Evolutionary conservation across 192 early-diverging fungal genomes (phyloP).

Genomic region (Backusella mclennaniae): DNA sequence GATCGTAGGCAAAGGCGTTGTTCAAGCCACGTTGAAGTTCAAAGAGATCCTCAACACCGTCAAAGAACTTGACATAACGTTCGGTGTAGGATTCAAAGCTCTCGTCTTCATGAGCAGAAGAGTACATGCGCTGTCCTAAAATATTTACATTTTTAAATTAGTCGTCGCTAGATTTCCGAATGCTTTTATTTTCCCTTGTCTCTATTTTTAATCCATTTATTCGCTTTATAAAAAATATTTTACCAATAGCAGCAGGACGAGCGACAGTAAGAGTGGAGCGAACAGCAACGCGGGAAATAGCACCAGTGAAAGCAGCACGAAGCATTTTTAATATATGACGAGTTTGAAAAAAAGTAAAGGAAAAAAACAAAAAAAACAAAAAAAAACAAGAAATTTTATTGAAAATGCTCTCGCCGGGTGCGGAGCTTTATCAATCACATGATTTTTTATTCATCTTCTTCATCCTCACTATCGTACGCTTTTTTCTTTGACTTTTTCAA

Average conservation of each 20-base stretch:
- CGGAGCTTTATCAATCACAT: background rate
- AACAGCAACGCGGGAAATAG: constrained; percentile 30
- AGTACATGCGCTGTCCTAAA: constrained; percentile 55
- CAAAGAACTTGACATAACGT: constrained; percentile 81
- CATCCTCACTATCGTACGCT: background rate
- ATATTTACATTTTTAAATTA: background rate
- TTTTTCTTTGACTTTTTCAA: constrained; percentile 7
- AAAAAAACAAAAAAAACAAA: background rate
- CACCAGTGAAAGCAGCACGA: constrained; percentile 35
- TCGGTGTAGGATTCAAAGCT: constrained; percentile 76
- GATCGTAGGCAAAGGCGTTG: constrained; percentile 95
- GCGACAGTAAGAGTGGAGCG: constrained; percentile 21
- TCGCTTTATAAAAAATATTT: background rate
- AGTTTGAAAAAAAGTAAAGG: background rate
- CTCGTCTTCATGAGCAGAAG: constrained; percentile 65
- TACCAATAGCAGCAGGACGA: constrained; percentile 19
- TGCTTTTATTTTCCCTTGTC: constrained; percentile 26
- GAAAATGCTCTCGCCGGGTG: background rate
- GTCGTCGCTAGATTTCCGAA: background rate
- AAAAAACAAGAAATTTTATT: background rate
- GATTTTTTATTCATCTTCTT: background rate
- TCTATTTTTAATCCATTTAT: background rate
- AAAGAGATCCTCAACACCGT: constrained; percentile 89
- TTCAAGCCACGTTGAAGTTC: constrained; percentile 98
- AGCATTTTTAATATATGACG: constrained; percentile 26